Evolutionary conservation across 306 rosid species (phyloP).

Genomic region (Dalbergia cultrata): DNA sequence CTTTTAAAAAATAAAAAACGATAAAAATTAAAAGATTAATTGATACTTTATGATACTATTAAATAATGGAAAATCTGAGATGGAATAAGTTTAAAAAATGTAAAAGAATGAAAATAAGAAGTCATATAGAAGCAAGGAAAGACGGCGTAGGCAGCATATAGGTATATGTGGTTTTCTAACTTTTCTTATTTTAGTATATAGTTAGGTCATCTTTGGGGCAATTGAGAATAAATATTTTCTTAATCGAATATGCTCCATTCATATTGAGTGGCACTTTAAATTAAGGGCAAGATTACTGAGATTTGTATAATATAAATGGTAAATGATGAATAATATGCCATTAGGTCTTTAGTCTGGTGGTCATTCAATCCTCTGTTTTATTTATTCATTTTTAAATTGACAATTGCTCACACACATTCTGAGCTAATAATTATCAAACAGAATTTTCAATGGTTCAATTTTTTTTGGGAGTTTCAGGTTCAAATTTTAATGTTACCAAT

Average conservation of each 20-base stretch:
- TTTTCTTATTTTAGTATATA: neutral
- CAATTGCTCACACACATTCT: too few species aligned
- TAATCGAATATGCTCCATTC: neutral
- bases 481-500: too few species aligned
- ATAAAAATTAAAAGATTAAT: too few species aligned
- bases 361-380: neutral
- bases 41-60: too few species aligned
- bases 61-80: neutral
- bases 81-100: neutral
- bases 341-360: neutral
- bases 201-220: neutral
- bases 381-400: too few species aligned
- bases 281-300: neutral
- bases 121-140: neutral
- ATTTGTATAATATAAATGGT: neutral
- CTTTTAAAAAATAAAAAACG: too few species aligned
- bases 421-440: too few species aligned
- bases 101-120: neutral
- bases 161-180: neutral
- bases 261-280: neutral
- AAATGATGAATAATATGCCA: neutral
- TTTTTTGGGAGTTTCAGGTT: too few species aligned
- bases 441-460: too few species aligned
- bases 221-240: slow-evolving; percentile 17
- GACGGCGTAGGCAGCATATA: neutral